Evolutionary conservation across 192 early-diverging fungal genomes (phyloP), one percentile per base, ranked within the genome.

Genomic region (Coemansia umbellata): DNA sequence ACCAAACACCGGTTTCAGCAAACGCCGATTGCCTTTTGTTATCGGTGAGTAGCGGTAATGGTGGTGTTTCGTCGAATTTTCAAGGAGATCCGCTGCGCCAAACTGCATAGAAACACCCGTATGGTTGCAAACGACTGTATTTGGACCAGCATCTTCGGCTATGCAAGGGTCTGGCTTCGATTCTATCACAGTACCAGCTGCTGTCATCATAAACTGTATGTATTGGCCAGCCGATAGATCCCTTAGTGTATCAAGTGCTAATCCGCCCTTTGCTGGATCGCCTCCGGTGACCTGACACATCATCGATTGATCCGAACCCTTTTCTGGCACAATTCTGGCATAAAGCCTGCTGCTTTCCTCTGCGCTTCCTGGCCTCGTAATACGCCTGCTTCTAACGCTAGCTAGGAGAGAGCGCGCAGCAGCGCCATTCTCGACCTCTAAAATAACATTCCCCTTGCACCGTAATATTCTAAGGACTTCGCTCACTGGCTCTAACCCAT

Each of bases 201-300:
- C 14, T 4, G 31, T 11, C 58, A 69, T 60, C 44, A 69, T 42
- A 26, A 76, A 76, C 50, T 76, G 73, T 10, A 76, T 50, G 14
- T 18, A 50, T 10, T 55, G 53, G 23, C 66, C 73, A 0, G 49
- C 33, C 6, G 51, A 19, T 6, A 76, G 52, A 19, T 76, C 73
- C 11, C 52, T 53, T 13, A 60, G 33, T 18, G 73, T 69, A 18
- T 69, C 66, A 4, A 76, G 44, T 0, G 66, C 65, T 35, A 76
- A 27, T 6, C 73, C 73, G 28, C 73, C 73, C 39, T 76, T 68
- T 47, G 66, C 66, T 0, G 73, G 73, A 39, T 61, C 62, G 6
- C 73, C 73, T 8, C 73, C 73, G 26, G 73, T 76, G n/a, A 76
- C 58, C 28, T 58, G 66, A 19, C 64, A 42, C 18, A 76, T 55